Evolutionary conservation across 169 alveolate genomes (phyloP).

Genomic region (Besnoitia besnoiti): DNA sequence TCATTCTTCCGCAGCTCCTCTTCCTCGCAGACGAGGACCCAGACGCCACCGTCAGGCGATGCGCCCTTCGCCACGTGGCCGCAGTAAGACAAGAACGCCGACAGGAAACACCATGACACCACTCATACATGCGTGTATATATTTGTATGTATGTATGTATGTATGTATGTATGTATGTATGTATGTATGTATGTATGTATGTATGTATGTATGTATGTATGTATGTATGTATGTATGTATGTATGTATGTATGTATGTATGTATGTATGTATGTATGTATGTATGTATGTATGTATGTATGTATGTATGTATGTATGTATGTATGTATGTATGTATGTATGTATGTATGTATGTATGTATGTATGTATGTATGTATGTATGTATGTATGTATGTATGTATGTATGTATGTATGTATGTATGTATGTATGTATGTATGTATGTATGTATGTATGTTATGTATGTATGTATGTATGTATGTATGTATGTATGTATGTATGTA

Average conservation of each 20-base stretch:
- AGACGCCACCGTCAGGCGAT: slow-evolving; percentile 23
- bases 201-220: not conserved
- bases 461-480: not conserved
- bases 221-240: slow-evolving; percentile 4
- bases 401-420: not conserved
- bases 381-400: not conserved
- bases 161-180: not conserved
- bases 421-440: not conserved
- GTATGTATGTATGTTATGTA: too few species aligned
- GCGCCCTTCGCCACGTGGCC: slow-evolving; percentile 47
- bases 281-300: not conserved
- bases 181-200: not conserved
- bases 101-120: not conserved
- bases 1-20: slow-evolving; percentile 59
- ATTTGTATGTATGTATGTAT: not conserved
- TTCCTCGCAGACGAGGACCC: slow-evolving; percentile 47
- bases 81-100: not conserved
- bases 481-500: too few species aligned
- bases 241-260: not conserved
- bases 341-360: too few species aligned
- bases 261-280: not conserved
- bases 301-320: not conserved
- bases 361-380: not conserved
- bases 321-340: not conserved
- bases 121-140: not conserved